phyloP scores from a whole-genome alignment of 257 asterid species.

The Solanum piurae region DNA sequence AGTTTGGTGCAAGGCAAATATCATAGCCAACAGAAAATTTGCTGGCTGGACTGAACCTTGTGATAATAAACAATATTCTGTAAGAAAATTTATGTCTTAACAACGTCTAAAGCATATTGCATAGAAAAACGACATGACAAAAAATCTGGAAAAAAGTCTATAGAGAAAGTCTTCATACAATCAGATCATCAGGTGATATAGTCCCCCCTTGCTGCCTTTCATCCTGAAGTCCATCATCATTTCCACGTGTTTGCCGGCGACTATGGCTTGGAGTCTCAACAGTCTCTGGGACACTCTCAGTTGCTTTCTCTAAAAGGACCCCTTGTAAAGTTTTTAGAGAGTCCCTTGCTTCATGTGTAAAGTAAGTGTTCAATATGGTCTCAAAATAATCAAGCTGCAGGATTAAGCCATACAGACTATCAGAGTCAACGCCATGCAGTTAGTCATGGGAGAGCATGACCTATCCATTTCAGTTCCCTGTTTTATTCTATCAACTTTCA shows the following conservation, averaged over 20 bases:
- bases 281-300: conserved; percentile 65
- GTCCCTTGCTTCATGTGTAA: conserved; percentile 89
- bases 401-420: conserved; percentile 10
- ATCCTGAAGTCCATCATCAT: conserved; percentile 69
- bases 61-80: background rate
- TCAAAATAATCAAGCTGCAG: conserved; percentile 96
- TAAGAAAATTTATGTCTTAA: background rate
- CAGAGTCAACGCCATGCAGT: background rate
- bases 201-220: conserved; percentile 65
- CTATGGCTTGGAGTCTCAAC: conserved; percentile 83
- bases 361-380: conserved; percentile 89
- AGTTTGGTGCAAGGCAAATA: background rate
- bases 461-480: background rate
- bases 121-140: background rate
- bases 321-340: conserved; percentile 92
- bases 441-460: background rate
- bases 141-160: background rate
- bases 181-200: conserved; percentile 93
- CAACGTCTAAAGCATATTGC: background rate
- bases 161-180: conserved; percentile 38
- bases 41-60: background rate
- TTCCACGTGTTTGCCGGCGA: conserved; percentile 89
- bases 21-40: background rate
- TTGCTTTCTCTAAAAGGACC: conserved; percentile 71
- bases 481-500: background rate